These are phyloP conservation scores for Spongospora subterranea DNA, from an alignment of 208 protist genomes.

Conservation along the genomic window DNA sequence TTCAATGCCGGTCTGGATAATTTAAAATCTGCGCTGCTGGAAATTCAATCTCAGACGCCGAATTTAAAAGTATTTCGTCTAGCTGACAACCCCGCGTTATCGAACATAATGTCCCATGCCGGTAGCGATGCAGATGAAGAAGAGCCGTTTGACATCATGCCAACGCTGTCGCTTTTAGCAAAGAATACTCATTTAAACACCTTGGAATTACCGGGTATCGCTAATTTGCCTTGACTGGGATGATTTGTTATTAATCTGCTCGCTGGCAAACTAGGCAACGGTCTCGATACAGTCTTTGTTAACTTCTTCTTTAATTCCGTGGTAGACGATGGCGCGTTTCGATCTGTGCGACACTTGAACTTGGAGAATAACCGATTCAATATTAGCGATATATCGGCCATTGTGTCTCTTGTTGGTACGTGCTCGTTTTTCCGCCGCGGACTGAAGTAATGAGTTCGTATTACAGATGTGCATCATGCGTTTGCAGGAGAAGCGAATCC, in stretches of 20 bases:
- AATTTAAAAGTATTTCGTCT: slow-evolving; percentile 26
- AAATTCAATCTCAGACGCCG: slow-evolving; percentile 17
- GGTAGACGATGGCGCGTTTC: background rate
- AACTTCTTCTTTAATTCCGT: slow-evolving; percentile 11
- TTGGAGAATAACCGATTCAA: slow-evolving; percentile 16
- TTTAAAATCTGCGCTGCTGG: background rate
- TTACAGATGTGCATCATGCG: background rate
- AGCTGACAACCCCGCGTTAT: slow-evolving; percentile 1
- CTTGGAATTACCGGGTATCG: slow-evolving; percentile 19
- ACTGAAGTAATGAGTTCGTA: background rate
- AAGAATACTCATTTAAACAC: slow-evolving; percentile 14
- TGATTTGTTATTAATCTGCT: background rate
- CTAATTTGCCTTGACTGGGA: background rate
- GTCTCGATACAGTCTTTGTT: background rate
- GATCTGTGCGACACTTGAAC: background rate
- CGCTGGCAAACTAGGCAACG: slow-evolving; percentile 5
- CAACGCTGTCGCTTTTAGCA: slow-evolving; percentile 29
- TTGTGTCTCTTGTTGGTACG: slow-evolving; percentile 24
- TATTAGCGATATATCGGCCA: background rate
- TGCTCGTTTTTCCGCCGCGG: background rate
- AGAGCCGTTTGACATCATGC: background rate
- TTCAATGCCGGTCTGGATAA: background rate
- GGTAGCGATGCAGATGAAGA: background rate
- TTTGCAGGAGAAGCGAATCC: slow-evolving; percentile 2
- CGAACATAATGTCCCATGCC: background rate